phyloP scores from a whole-genome alignment of 2,329 filamentous ascomycete genomes.

The Microsporum canis region DNA sequence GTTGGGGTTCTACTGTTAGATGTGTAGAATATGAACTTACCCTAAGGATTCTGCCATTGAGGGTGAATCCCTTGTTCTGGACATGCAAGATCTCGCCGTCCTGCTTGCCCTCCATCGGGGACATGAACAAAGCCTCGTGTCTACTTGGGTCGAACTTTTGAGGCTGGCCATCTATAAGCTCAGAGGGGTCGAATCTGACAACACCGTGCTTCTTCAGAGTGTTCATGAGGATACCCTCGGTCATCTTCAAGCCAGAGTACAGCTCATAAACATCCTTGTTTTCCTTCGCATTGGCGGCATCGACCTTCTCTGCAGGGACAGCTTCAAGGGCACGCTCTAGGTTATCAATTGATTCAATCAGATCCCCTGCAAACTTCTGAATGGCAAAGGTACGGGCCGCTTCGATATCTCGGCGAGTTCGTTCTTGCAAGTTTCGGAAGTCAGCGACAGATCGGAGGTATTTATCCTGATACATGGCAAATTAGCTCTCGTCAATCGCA shows the following conservation, averaged over 20 bases:
- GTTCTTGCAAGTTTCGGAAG: conserved; percentile 95
- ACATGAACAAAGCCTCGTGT: conserved; percentile 95
- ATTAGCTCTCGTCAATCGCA: background rate
- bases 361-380: conserved; percentile 84
- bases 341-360: conserved; percentile 93
- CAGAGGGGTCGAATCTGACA: conserved; percentile 68
- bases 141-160: conserved; percentile 93
- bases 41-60: conserved; percentile 81
- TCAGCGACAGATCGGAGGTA: conserved; percentile 90
- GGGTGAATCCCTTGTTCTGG: conserved; percentile 89
- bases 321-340: conserved; percentile 80
- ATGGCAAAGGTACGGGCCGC: conserved; percentile 84
- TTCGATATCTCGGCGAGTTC: conserved; percentile 82
- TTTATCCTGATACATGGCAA: conserved; percentile 57
- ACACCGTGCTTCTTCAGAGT: conserved; percentile 91
- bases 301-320: conserved; percentile 64
- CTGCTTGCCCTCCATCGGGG: conserved; percentile 75
- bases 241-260: conserved; percentile 90
- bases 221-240: conserved; percentile 72
- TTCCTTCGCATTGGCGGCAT: conserved; percentile 40
- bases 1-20: conserved; percentile 6
- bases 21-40: conserved; percentile 27
- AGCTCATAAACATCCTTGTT: conserved; percentile 67
- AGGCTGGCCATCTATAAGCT: conserved; percentile 40
- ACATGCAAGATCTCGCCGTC: conserved; percentile 82